phyloP scores from a whole-genome alignment of 176 grass and related monocot genomes.

The Musa beccarii region DNA sequence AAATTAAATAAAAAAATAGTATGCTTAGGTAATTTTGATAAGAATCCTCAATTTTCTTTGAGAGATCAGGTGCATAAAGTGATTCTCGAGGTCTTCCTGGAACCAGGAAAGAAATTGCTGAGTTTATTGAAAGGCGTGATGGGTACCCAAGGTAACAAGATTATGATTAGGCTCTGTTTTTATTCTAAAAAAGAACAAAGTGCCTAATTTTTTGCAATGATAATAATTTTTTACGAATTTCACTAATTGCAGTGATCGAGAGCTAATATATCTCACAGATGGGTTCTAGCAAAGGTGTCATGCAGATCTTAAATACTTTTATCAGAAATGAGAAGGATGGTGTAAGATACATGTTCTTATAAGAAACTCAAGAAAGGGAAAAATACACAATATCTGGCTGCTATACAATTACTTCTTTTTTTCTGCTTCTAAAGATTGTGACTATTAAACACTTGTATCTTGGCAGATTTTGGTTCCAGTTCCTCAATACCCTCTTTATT shows the following conservation, averaged over 20 bases:
- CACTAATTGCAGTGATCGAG: constrained; percentile 60
- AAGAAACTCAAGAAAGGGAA: too few species aligned
- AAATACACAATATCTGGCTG: too few species aligned
- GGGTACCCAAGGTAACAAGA: constrained; percentile 67
- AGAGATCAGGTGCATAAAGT: constrained; percentile 82
- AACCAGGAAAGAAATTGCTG: constrained; percentile 76
- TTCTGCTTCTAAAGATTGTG: too few species aligned
- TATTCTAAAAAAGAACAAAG: neutral
- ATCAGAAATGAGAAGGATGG: constrained; percentile 76
- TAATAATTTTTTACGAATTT: neutral
- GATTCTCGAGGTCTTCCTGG: constrained; percentile 84
- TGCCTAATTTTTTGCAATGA: neutral
- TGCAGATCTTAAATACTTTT: constrained; percentile 73
- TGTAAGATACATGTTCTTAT: constrained; percentile 26
- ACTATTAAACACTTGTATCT: neutral
- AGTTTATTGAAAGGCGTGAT: constrained; percentile 85
- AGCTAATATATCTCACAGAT: constrained; percentile 83
- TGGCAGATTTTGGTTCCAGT: constrained; percentile 91
- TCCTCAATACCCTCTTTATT: constrained; percentile 94
- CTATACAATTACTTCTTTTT: too few species aligned
- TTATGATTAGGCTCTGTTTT: neutral
- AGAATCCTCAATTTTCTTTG: neutral
- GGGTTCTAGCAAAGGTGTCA: constrained; percentile 91
- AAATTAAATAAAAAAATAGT: too few species aligned
- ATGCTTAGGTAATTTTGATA: neutral